Evolutionary conservation across 805 yeast species (phyloP).

Genomic region (Kuraishia hungarica): DNA sequence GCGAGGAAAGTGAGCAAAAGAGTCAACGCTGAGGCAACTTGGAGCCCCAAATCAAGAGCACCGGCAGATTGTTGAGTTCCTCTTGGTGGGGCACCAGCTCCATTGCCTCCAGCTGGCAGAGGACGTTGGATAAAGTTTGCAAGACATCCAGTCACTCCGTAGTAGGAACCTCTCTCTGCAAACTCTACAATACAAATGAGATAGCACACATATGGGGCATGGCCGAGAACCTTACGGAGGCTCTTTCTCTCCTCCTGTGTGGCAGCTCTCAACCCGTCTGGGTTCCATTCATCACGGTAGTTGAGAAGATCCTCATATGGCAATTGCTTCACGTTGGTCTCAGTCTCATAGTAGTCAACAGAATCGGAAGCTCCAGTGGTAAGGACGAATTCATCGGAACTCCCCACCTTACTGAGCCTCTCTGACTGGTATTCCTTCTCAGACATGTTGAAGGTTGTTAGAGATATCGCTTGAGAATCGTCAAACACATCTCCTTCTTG

Average conservation of each 20-base stretch:
- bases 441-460: not conserved
- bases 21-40: constrained; percentile 37
- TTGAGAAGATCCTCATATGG: constrained; percentile 34
- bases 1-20: constrained; percentile 39
- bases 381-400: not conserved
- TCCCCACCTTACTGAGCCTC: not conserved
- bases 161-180: constrained; percentile 48
- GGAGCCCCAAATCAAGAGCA: constrained; percentile 38
- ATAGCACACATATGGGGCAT: constrained; percentile 39
- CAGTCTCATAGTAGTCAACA: too few species aligned
- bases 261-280: constrained; percentile 17
- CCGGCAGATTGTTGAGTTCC: constrained; percentile 22
- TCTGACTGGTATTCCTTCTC: not conserved
- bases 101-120: constrained; percentile 37
- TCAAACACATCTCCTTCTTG: too few species aligned
- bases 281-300: constrained; percentile 21
- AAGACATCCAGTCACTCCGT: constrained; percentile 37
- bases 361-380: not conserved
- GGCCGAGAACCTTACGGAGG: constrained; percentile 31
- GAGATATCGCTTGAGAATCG: too few species aligned
- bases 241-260: constrained; percentile 21
- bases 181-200: constrained; percentile 39
- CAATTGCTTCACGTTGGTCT: constrained; percentile 29
- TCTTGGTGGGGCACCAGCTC: constrained; percentile 33
- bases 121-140: constrained; percentile 44